Base-by-base conservation (phyloP, 371 early-diverging fungal genomes). In the Astathelohania contejeani region DNA sequence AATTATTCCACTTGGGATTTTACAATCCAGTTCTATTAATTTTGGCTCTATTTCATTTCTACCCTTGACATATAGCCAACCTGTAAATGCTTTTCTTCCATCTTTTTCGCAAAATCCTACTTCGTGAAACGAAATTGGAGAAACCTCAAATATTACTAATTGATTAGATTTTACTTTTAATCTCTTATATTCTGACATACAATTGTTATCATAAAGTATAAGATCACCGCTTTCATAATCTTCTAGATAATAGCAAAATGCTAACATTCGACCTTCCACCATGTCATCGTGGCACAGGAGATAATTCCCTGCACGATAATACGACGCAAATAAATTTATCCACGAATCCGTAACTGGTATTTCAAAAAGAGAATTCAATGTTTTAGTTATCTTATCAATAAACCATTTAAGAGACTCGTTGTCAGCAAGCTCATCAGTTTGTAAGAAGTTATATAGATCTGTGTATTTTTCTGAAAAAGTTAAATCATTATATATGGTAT, bases 201-300 rank as follows among this genome's bases (percentile, higher is more conserved):
- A 57, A 45, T 69, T 61, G 20, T 62, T 51, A 10, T 67, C 65
- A 61, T 66, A 72, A 10, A 75, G 48, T 39, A 63, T 45, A 4
- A 75, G 65, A 4, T 56, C 49, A 22, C 71, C 75, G 10, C 53
- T 53, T 22, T 35, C 52, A 32, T 56, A 49, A 44, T 64, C 67
- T 3, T 65, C 60, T 12, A 75, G 37, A 60, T 75, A 75, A 46
- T 53, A 72, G 4, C 62, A 65, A 58, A 72, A 75, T 19, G 75
- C 75, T 40, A 63, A 66, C 12, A 53, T 53, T 26, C 75, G 50
- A n/a, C 42, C 26, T 14, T 66, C 69, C 10, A 72, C 47, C 37
- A 46, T 48, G 53, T 75, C 75, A 54, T 75, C 75, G 52, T 75
- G 75, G 27, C 67, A 67, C 14, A 72, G 66, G 25, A 75, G 58